phyloP scores from a whole-genome alignment of 345 rosid genomes.

The Eucalyptus melliodora region DNA sequence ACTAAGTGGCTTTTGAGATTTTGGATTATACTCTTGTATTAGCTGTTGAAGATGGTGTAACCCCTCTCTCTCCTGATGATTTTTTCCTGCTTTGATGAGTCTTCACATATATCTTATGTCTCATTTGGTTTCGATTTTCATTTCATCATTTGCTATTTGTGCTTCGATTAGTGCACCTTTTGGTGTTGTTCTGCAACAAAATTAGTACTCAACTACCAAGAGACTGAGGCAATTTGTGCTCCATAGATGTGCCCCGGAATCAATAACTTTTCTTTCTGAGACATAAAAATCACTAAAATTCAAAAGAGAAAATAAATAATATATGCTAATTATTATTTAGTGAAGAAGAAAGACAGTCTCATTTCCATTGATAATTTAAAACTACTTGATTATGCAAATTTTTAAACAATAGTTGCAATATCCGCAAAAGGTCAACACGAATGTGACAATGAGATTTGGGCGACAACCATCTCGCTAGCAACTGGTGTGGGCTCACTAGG shows the following conservation, averaged over 20 bases:
- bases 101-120: no score
- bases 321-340: neutral
- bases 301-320: neutral
- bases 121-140: no score
- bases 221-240: neutral
- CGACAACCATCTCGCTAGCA: neutral
- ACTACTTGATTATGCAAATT: neutral
- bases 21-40: no score
- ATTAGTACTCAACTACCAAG: neutral
- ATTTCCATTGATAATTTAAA: neutral
- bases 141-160: fast-evolving
- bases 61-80: no score
- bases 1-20: no score
- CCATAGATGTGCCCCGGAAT: neutral
- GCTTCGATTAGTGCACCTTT: no score
- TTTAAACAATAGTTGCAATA: neutral
- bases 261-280: neutral
- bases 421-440: neutral
- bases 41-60: no score
- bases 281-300: neutral
- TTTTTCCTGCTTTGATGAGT: no score
- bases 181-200: neutral
- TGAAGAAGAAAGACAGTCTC: neutral
- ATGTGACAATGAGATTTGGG: neutral
- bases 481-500: neutral